A percentile compares a stretch with the other conserved stretches of the same genome.
Evolutionary conservation across 768 basidiomycete species (phyloP).

Genomic region (Cantharellus anzutake): DNA sequence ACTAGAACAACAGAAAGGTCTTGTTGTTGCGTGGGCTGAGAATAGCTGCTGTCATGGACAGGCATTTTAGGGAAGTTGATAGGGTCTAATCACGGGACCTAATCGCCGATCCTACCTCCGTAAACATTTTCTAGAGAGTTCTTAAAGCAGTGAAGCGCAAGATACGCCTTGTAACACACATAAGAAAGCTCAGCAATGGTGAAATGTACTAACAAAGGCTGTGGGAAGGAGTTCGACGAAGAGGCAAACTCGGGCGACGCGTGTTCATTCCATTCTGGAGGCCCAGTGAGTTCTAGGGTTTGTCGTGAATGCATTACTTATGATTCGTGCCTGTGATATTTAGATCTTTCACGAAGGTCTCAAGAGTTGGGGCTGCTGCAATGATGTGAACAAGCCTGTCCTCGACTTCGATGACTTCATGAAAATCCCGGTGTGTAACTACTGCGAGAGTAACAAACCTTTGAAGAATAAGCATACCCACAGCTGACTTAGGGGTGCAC

Average conservation of each 20-base stretch:
- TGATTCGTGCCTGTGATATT: neutral
- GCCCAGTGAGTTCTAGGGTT: conserved; percentile 37
- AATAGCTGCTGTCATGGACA: no score
- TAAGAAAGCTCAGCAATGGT: conserved; percentile 11
- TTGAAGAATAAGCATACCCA: conserved; percentile 5
- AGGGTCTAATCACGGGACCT: no score
- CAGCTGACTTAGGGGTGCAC: conserved; percentile 47
- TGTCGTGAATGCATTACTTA: conserved; percentile 6
- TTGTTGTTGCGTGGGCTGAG: conserved; percentile 6
- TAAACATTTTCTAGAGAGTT: no score
- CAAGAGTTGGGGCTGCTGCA: conserved; percentile 91
- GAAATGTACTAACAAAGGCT: conserved; percentile 64
- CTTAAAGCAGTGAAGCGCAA: no score
- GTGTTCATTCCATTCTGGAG: conserved; percentile 78
- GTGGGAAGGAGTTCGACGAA: conserved; percentile 47
- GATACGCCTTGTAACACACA: no score
- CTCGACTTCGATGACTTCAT: conserved; percentile 93
- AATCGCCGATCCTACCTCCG: no score
- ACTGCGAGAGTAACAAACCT: conserved; percentile 3
- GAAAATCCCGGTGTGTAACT: conserved; percentile 50
- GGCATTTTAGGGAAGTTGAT: no score
- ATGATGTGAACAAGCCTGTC: conserved; percentile 72
- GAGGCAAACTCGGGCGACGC: conserved; percentile 28
- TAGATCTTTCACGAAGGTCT: conserved; percentile 80
- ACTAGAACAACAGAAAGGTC: conserved; percentile 81